Percentiles rank a stretch among this genome's conserved stretches.
phyloP scores from a whole-genome alignment of 371 early-diverging fungal genomes.

The Nematocida homosporus region DNA sequence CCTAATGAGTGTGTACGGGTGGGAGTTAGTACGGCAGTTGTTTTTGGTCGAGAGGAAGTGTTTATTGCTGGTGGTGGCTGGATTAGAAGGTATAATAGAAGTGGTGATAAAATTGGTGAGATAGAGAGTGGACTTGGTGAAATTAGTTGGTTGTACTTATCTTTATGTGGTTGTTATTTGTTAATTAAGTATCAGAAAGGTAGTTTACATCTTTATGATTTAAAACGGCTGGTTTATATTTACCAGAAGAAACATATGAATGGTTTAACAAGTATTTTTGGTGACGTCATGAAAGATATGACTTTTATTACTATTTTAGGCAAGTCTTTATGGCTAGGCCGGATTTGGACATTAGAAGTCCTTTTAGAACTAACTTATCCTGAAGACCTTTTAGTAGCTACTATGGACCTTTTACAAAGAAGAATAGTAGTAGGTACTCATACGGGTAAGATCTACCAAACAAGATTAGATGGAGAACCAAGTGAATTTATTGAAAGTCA shows the following conservation, averaged over 20 bases:
- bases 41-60: not conserved
- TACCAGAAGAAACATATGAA: constrained; percentile 18
- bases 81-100: constrained; percentile 4
- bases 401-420: constrained; percentile 32
- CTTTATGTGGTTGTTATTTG: constrained; percentile 13
- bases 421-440: not conserved
- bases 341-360: not conserved
- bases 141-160: not conserved
- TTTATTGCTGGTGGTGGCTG: not conserved
- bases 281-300: constrained; percentile 16
- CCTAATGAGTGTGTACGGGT: constrained; percentile 1
- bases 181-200: constrained; percentile 23
- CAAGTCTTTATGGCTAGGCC: constrained; percentile 1
- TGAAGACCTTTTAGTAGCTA: not conserved
- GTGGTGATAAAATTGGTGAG: not conserved
- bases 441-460: constrained; percentile 31
- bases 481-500: constrained; percentile 5
- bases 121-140: constrained; percentile 31
- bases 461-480: constrained; percentile 18
- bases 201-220: constrained; percentile 6
- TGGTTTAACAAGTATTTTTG: constrained; percentile 20
- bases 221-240: not conserved
- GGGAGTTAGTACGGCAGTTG: not conserved
- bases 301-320: constrained; percentile 3
- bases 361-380: constrained; percentile 35